phyloP scores from a whole-genome alignment of 1,139 yeast species.

The Pichia sp. region DNA sequence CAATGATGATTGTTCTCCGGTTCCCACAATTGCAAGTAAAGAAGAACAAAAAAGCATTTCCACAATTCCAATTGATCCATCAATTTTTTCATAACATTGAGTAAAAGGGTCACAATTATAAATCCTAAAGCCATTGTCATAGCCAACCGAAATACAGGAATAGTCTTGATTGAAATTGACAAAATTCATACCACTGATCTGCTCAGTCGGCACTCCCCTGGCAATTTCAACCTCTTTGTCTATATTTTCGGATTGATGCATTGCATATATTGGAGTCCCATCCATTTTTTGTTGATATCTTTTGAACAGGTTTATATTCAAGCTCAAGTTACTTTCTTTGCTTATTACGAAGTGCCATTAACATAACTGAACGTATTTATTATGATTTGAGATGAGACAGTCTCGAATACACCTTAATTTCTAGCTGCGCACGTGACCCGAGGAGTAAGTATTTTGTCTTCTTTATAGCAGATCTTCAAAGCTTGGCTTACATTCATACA shows the following conservation, averaged over 20 bases:
- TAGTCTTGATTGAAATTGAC: constrained; percentile 61
- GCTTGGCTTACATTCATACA: too few relatives aligned
- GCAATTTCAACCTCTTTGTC: not conserved
- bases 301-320: not conserved
- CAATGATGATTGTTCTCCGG: constrained; percentile 36
- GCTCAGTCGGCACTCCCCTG: constrained; percentile 5
- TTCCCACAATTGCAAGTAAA: constrained; percentile 54
- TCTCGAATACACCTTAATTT: too few relatives aligned
- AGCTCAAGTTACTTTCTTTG: too few relatives aligned
- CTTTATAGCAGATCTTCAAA: too few relatives aligned
- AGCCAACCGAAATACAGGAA: constrained; percentile 54
- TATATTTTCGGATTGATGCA: constrained; percentile 3
- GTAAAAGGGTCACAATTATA: constrained; percentile 58
- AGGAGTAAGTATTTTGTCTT: too few relatives aligned
- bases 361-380: too few relatives aligned
- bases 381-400: too few relatives aligned
- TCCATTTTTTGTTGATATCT: constrained; percentile 1
- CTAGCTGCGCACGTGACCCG: too few relatives aligned
- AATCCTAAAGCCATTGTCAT: constrained; percentile 46
- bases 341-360: too few relatives aligned
- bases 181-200: constrained; percentile 32
- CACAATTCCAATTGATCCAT: constrained; percentile 34
- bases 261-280: constrained; percentile 4
- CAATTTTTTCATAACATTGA: constrained; percentile 39
- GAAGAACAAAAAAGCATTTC: constrained; percentile 71